Conservation (phyloP, 495 filamentous ascomycete genomes). For the Elaphomyces granulatus region DNA sequence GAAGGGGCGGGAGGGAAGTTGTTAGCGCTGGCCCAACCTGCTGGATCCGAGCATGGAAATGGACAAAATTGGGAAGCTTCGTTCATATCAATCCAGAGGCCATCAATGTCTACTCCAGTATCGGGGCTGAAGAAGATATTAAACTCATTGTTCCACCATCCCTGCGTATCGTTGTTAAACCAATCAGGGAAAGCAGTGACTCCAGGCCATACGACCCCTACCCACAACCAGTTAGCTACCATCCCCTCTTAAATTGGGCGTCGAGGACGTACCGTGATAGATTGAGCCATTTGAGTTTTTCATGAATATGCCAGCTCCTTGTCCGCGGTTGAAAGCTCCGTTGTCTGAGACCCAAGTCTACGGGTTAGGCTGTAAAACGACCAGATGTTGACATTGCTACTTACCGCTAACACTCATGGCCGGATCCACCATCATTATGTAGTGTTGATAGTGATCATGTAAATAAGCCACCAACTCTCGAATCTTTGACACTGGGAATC, state of each 20-base stretch:
- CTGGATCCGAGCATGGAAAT: conserved; percentile 58
- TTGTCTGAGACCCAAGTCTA: conserved; percentile 33
- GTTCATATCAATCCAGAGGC: conserved; percentile 81
- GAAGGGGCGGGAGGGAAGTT: conserved; percentile 53
- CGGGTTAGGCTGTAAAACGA: not conserved
- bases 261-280: conserved; percentile 40
- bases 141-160: conserved; percentile 67
- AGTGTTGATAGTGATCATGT: conserved; percentile 60
- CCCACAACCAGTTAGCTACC: conserved; percentile 2
- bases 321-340: conserved; percentile 46
- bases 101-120: conserved; percentile 67
- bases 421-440: conserved; percentile 81
- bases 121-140: conserved; percentile 47
- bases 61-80: conserved; percentile 60
- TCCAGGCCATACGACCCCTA: conserved; percentile 71
- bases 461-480: conserved; percentile 57
- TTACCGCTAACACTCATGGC: conserved; percentile 40
- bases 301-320: conserved; percentile 48
- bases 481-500: conserved; percentile 54
- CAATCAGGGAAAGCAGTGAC: conserved; percentile 72
- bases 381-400: conserved; percentile 7
- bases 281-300: conserved; percentile 47
- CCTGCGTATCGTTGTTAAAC: conserved; percentile 53
- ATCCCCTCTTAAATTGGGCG: not conserved
- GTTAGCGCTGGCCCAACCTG: conserved; percentile 32